Conservation (phyloP, 2,329 filamentous ascomycete genomes). For the Peltaster fructicola region DNA sequence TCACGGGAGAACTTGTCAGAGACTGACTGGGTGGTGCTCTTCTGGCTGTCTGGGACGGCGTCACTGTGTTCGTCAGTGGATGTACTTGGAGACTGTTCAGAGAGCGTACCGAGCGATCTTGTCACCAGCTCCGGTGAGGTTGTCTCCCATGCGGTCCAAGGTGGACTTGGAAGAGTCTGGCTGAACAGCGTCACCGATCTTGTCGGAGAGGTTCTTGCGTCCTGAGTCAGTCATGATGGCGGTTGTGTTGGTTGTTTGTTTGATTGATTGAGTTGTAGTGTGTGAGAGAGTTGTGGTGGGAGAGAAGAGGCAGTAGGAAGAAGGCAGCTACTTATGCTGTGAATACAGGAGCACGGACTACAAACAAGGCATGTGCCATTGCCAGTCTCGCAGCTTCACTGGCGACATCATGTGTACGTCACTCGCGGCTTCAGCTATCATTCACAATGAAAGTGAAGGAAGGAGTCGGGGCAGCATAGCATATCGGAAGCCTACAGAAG, state of each 20-base stretch:
- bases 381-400: too few relatives aligned
- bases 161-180: constrained; percentile 45
- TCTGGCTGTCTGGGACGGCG: constrained; percentile 33
- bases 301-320: constrained; percentile 2
- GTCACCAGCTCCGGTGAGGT: constrained; percentile 37
- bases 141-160: constrained; percentile 39
- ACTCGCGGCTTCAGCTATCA: too few relatives aligned
- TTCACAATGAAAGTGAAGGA: too few relatives aligned
- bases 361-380: too few relatives aligned
- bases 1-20: constrained; percentile 32
- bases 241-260: constrained; percentile 13
- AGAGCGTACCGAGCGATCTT: constrained; percentile 32
- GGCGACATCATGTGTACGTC: too few relatives aligned
- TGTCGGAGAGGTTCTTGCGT: constrained; percentile 43
- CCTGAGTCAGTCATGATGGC: constrained; percentile 41
- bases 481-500: too few relatives aligned
- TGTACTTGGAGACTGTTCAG: not conserved
- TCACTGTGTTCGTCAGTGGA: constrained; percentile 21
- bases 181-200: constrained; percentile 38
- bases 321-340: too few relatives aligned
- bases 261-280: constrained; percentile 6
- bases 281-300: constrained; percentile 2
- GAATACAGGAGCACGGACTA: too few relatives aligned
- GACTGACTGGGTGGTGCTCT: constrained; percentile 35
- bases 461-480: too few relatives aligned